Evolutionary conservation across 768 basidiomycete genomes (phyloP).

Genomic region (Podaxis sp.): DNA sequence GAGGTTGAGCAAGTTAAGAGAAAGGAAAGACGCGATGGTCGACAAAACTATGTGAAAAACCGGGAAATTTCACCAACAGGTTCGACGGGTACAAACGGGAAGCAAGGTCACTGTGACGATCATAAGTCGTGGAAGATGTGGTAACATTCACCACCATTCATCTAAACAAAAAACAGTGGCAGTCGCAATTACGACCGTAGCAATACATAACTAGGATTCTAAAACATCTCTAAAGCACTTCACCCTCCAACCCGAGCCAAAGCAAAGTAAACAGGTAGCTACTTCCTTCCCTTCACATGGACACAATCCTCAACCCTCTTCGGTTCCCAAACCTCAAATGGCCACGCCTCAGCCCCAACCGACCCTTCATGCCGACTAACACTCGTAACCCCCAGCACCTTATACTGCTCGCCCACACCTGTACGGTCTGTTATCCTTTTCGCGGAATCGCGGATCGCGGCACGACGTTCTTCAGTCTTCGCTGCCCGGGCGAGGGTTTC

Average conservation of each 20-base stretch:
- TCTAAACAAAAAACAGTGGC: not conserved
- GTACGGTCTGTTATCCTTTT: conserved; percentile 68
- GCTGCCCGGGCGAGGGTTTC: conserved; percentile 54
- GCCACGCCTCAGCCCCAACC: conserved; percentile 23
- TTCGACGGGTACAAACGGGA: too few relatives aligned
- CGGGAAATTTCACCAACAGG: too few relatives aligned
- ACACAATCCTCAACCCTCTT: conserved; percentile 8
- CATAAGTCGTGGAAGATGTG: too few relatives aligned
- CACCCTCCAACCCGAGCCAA: not conserved
- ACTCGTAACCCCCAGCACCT: conserved; percentile 60
- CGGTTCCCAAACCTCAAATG: conserved; percentile 23
- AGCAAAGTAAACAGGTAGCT: not conserved
- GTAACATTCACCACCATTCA: not conserved
- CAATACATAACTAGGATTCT: not conserved
- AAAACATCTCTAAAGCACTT: not conserved
- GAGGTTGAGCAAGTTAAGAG: too few relatives aligned
- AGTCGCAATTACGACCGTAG: not conserved
- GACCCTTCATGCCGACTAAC: conserved; percentile 7
- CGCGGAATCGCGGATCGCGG: conserved; percentile 55
- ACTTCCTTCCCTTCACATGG: not conserved
- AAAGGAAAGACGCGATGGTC: too few relatives aligned
- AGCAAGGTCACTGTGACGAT: too few relatives aligned
- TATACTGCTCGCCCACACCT: conserved; percentile 89
- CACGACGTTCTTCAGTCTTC: conserved; percentile 40
- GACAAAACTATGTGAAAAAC: too few relatives aligned